These are phyloP conservation scores for Pichia sp. DNA, from an alignment of 1,139 yeast genomes.

Conservation along the genomic window DNA sequence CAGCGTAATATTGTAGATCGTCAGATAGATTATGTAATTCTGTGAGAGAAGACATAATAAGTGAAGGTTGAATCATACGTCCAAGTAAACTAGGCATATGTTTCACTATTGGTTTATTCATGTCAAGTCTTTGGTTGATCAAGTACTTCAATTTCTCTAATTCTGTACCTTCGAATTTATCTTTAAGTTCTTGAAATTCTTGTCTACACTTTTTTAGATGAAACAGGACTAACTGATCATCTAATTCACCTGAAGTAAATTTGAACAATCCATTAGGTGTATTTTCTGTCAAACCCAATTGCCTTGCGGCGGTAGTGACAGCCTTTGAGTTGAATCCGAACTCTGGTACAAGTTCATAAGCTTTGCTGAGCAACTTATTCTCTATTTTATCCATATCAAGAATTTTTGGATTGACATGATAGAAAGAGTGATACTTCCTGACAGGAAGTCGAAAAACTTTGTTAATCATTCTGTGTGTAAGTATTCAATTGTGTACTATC, in stretches of 20 bases:
- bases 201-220: conserved; percentile 55
- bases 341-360: conserved; percentile 53
- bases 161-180: conserved; percentile 21
- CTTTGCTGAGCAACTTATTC: conserved; percentile 36
- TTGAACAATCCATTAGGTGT: conserved; percentile 57
- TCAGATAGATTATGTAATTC: conserved; percentile 75
- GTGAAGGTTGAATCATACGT: conserved; percentile 47
- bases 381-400: conserved; percentile 21
- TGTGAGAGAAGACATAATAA: conserved; percentile 42
- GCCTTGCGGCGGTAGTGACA: conserved; percentile 53
- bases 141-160: conserved; percentile 37
- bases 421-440: conserved; percentile 22
- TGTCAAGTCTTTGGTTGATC: conserved; percentile 52
- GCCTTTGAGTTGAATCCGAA: conserved; percentile 64
- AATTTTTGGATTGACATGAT: conserved; percentile 25
- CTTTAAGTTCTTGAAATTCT: conserved; percentile 30
- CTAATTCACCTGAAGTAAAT: conserved; percentile 31
- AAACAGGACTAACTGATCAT: conserved; percentile 54
- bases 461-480: neutral
- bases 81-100: conserved; percentile 45
- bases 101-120: conserved; percentile 48
- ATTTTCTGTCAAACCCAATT: conserved; percentile 51
- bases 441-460: neutral
- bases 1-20: conserved; percentile 74
- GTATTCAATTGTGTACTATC: too few relatives aligned